Base-by-base conservation (phyloP, 2,329 filamentous ascomycete genomes). In the Pyrenophora teres region DNA sequence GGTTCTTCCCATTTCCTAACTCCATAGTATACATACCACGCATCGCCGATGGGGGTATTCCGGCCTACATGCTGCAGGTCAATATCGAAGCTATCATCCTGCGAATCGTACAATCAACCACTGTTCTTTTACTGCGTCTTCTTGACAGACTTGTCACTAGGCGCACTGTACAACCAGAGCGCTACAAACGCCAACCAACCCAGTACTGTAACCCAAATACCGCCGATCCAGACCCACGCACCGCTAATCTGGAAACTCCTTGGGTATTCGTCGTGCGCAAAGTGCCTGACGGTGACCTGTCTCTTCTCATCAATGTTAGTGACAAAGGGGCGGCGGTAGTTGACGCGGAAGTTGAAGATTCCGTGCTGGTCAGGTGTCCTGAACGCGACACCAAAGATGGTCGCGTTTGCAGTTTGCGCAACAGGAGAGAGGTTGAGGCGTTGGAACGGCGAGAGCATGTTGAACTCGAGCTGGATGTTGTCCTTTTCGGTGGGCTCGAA, bases 381-480 rank as follows among this genome's bases (percentile, higher is more conserved):
- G 77, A 99, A 97, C 19, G 84, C 82, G 39, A 84, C 82, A 57
- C 83, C 82, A 80, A 87, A 99, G 56, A 89, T 82, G 42, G 89
- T 87, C 59, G 86, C 85, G 65, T 90, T 87, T 47, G 81, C 75
- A 1, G 86, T 87, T 21, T 80, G 80, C 27, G 76, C 74, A 40
- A 77, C 64, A 0, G 84, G 83, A 7, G 78, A 66, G 27, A 99
- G 86, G 53, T 86, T 81, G 30, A 97, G 82, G 36, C 94, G 92
- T 78, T 97, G 88, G 85, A 97, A 97, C 50, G 94, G 93, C 1
- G 93, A 97, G 40, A 99, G 88, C 94, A 97, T 99, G 78, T 87
- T 92, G 81, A 97, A 97, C 76, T 99, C 94, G 56, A 99, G 89
- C 76, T 99, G 94, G 30, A 99, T 72, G 23, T 80, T 81, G 72